phyloP scores from a whole-genome alignment of 2,329 filamentous ascomycete species.

The Cercospora sp. region DNA sequence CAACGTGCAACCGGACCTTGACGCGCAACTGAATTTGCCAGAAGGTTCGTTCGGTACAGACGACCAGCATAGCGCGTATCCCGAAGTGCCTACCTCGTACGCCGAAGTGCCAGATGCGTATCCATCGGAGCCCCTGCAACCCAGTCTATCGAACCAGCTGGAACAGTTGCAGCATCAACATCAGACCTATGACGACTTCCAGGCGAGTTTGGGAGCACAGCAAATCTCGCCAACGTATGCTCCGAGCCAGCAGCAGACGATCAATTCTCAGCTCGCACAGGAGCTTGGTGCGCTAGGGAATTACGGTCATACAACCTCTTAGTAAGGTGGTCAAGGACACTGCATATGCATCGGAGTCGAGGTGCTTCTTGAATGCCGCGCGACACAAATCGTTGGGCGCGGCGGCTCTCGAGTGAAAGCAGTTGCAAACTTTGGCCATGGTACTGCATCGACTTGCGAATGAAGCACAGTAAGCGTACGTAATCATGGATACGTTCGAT shows the following conservation, averaged over 20 bases:
- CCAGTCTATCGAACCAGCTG: conserved; percentile 9
- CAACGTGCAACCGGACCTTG: background rate
- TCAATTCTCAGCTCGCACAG: conserved; percentile 8
- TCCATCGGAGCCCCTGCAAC: conserved; percentile 7
- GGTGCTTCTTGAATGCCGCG: no score
- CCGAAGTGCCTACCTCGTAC: conserved; percentile 11
- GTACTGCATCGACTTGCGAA: no score
- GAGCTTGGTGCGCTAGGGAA: conserved; percentile 8
- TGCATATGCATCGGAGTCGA: background rate
- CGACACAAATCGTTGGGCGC: no score
- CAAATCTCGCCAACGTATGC: conserved; percentile 3
- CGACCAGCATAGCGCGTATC: conserved; percentile 11
- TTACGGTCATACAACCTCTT: conserved; percentile 3
- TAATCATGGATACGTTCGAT: no score
- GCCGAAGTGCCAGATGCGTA: conserved; percentile 11
- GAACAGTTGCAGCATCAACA: conserved; percentile 13
- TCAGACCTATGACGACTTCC: conserved; percentile 13
- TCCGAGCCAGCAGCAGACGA: conserved; percentile 7
- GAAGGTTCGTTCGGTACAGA: conserved; percentile 12
- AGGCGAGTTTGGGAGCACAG: conserved; percentile 10
- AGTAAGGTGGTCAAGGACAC: background rate
- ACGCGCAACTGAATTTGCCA: conserved; percentile 11
- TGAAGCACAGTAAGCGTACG: no score
- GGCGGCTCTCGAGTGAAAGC: no score
- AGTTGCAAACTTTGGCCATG: no score